These are phyloP conservation scores for Neoascochyta sp. DNA, from an alignment of 2,329 filamentous ascomycete species.

Conservation along the genomic window DNA sequence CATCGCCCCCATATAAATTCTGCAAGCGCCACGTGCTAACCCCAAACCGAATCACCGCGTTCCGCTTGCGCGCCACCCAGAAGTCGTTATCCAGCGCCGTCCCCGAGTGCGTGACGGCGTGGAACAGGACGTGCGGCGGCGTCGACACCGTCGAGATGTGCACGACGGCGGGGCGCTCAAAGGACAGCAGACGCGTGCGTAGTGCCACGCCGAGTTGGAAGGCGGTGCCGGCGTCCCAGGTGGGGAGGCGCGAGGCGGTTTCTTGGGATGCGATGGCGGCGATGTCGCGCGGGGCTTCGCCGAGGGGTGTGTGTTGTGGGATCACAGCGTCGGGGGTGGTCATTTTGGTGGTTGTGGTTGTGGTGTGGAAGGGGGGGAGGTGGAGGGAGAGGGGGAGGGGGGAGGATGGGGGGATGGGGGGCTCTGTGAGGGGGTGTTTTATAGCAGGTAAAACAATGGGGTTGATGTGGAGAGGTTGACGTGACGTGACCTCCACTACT, in stretches of 20 bases:
- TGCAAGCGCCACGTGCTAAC: conserved; percentile 66
- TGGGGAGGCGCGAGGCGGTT: conserved; percentile 37
- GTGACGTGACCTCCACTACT: too few species aligned
- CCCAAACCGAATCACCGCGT: conserved; percentile 67
- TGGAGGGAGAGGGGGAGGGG: too few species aligned
- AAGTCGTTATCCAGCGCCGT: conserved; percentile 66
- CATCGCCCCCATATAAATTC: conserved; percentile 61
- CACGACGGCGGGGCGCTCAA: conserved; percentile 55
- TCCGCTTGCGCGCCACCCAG: conserved; percentile 64
- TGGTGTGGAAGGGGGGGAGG: too few species aligned
- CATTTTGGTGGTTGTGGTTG: conserved; percentile 7
- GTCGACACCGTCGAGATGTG: conserved; percentile 58
- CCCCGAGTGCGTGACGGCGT: conserved; percentile 62
- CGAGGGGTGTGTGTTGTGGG: conserved; percentile 20
- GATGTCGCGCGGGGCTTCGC: conserved; percentile 31
- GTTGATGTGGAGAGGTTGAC: too few species aligned
- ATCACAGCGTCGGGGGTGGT: conserved; percentile 12
- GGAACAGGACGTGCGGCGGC: conserved; percentile 61
- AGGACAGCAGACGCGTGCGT: conserved; percentile 55
- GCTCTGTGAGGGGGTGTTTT: too few species aligned
- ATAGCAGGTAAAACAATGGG: too few species aligned
- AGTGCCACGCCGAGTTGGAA: conserved; percentile 61
- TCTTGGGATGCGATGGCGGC: conserved; percentile 41
- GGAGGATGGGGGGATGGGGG: too few species aligned
- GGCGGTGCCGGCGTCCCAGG: conserved; percentile 60